A percentile compares a stretch with the other conserved stretches of the same genome.
Evolutionary conservation across 202 grass and related monocot species (phyloP).

Genomic region (Digitaria exilis): DNA sequence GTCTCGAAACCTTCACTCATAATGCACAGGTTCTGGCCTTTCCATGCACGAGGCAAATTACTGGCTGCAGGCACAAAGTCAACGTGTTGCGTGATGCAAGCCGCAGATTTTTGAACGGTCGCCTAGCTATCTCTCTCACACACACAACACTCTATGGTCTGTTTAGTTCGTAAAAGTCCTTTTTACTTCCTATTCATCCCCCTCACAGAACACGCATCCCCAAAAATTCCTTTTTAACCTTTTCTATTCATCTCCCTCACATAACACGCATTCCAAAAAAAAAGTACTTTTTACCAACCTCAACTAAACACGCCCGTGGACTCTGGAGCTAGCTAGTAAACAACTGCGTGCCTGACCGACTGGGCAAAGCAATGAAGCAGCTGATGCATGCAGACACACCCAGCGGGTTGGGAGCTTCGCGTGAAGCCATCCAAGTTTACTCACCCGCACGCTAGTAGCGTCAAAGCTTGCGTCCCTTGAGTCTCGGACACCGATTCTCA

Average conservation of each 20-base stretch:
- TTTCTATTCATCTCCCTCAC: too few relatives aligned
- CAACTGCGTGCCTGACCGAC: background rate
- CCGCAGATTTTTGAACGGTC: constrained; percentile 41
- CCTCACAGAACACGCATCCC: too few relatives aligned
- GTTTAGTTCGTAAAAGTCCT: too few relatives aligned
- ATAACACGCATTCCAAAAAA: too few relatives aligned
- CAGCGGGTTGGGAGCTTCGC: background rate
- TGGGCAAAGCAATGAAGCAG: background rate
- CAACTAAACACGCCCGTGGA: too few relatives aligned
- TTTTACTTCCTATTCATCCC: too few relatives aligned
- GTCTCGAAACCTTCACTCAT: background rate
- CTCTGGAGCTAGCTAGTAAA: background rate
- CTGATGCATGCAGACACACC: background rate
- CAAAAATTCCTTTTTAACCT: too few relatives aligned
- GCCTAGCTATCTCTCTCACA: constrained; percentile 36
- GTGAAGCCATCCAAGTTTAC: background rate
- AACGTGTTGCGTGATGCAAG: constrained; percentile 48
- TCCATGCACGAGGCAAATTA: background rate
- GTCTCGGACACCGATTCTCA: constrained; percentile 54
- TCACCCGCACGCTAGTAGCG: background rate
- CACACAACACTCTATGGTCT: too few relatives aligned
- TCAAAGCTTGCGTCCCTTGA: constrained; percentile 24
- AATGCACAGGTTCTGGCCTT: background rate
- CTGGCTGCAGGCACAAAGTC: constrained; percentile 27
- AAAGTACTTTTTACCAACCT: too few relatives aligned